A percentile compares a stretch with the other conserved stretches of the same genome.
These are phyloP conservation scores for Ophiocordyceps camponoti-leonardi DNA, from an alignment of 2,329 filamentous ascomycete species.

Conservation along the genomic window DNA sequence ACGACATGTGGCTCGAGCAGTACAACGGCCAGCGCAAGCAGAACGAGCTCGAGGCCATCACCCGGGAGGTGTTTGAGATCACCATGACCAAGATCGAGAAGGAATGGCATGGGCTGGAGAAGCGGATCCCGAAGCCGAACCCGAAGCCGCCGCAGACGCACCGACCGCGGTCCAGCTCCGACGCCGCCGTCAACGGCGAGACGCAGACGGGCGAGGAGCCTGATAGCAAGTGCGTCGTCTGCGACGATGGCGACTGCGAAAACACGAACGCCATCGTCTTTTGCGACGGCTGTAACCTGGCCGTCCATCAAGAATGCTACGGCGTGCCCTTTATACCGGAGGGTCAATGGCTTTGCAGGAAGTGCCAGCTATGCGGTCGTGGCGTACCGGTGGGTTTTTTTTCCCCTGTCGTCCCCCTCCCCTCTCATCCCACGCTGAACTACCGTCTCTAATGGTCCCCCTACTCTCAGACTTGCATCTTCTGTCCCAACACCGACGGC, in stretches of 20 bases:
- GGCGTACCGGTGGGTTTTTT: slow-evolving; percentile 54
- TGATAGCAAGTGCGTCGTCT: slow-evolving; percentile 94
- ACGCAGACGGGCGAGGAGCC: slow-evolving; percentile 72
- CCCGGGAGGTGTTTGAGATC: slow-evolving; percentile 88
- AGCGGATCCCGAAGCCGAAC: slow-evolving; percentile 90
- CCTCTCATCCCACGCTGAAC: slow-evolving; percentile 5
- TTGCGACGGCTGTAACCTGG: slow-evolving; percentile 92
- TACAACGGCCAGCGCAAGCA: slow-evolving; percentile 64
- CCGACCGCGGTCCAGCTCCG: slow-evolving; percentile 79
- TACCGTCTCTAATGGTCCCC: neutral
- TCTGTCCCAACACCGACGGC: slow-evolving; percentile 93
- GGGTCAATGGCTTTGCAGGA: slow-evolving; percentile 93
- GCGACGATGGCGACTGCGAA: slow-evolving; percentile 97
- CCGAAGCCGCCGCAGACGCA: slow-evolving; percentile 93
- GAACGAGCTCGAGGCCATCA: slow-evolving; percentile 64
- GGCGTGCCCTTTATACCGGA: slow-evolving; percentile 97
- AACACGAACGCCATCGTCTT: slow-evolving; percentile 99
- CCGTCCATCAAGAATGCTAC: slow-evolving; percentile 97
- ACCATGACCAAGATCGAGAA: slow-evolving; percentile 98
- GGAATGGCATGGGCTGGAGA: slow-evolving; percentile 93
- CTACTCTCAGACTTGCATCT: slow-evolving; percentile 86
- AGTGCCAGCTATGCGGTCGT: slow-evolving; percentile 87
- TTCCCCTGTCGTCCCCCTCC: neutral
- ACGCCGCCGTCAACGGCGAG: slow-evolving; percentile 89
- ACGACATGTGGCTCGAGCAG: slow-evolving; percentile 84